Evolutionary conservation across 768 basidiomycete species (phyloP), one percentile per base, ranked within the genome.

Genomic region (Sporobolomyces roseus): DNA sequence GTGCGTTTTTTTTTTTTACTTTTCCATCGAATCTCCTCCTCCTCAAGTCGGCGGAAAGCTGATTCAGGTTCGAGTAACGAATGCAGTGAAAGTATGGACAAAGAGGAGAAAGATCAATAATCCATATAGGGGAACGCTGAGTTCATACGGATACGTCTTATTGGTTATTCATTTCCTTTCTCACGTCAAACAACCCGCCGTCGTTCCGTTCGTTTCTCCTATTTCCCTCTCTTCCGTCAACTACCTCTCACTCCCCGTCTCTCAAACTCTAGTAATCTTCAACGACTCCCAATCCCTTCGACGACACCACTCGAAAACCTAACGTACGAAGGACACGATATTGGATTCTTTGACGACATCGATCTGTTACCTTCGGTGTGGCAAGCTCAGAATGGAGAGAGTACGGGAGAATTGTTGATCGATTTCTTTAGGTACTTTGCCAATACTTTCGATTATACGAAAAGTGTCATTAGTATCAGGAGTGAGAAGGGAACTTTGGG

Each of bases 51-150:
- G n/a, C n/a, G n/a, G n/a, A n/a, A n/a, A n/a, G n/a, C n/a, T n/a
- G n/a, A n/a, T n/a, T n/a, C n/a, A n/a, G n/a, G n/a, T n/a, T n/a
- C 6, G 45, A 46, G 12, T 46, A 21, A 46, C 45, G 21, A 23
- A 46, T 14, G 21, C 74, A 98, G 93, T 99, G 77, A 99, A 99
- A 83, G 92, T 99, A 27, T 99, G 94, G 94, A 90, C 91, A 75
- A 99, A 97, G 80, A 85, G 92, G 79, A 85, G 93, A 80, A 93
- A 96, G 86, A 96, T 99, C 79, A 99, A 99, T 80, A 96, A 93
- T 58, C 93, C 94, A 16, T 99, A 98, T 80, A 87, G 91, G 76
- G 94, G 94, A 70, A 98, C 94, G 1, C 82, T 99, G 61, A 93
- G 91, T 63, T 94, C 93, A 61, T 97, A 99, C 78, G 94, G 94